Evolutionary conservation across 768 basidiomycete species (phyloP).

Genomic region (Gloeophyllum trabeum): DNA sequence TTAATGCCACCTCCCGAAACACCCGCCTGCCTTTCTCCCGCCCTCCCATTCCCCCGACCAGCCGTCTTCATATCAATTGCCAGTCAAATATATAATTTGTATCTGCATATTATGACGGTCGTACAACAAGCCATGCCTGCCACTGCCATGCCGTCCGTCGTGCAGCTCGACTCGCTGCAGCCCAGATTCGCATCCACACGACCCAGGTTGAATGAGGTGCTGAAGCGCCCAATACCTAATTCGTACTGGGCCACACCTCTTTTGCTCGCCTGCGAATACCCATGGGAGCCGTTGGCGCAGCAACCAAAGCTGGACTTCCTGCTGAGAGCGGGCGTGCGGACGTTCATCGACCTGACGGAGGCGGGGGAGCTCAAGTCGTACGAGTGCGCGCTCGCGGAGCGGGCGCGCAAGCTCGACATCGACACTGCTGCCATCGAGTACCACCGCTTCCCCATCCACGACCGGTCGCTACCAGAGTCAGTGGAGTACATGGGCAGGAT

Average conservation of each 20-base stretch:
- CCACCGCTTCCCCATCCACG: constrained; percentile 70
- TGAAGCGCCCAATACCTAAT: constrained; percentile 60
- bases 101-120: not conserved
- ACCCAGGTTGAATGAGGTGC: constrained; percentile 1
- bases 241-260: constrained; percentile 73
- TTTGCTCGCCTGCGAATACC: constrained; percentile 75
- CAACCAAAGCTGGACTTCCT: constrained; percentile 56
- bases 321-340: constrained; percentile 60
- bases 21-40: not conserved
- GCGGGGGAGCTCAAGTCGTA: constrained; percentile 66
- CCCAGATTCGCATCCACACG: constrained; percentile 1
- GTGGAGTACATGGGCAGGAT: constrained; percentile 46
- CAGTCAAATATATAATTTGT: not conserved
- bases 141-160: constrained; percentile 1
- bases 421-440: constrained; percentile 50
- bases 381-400: constrained; percentile 36
- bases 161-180: not conserved
- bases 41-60: not conserved
- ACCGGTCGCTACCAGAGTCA: constrained; percentile 55
- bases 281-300: constrained; percentile 42
- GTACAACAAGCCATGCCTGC: not conserved
- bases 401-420: constrained; percentile 45
- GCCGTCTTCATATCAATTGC: not conserved
- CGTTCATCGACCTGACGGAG: constrained; percentile 82
- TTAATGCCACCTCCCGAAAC: not conserved